Base-by-base conservation (phyloP, 352 stramenopile genomes). In the Phytopythium delawarense region DNA sequence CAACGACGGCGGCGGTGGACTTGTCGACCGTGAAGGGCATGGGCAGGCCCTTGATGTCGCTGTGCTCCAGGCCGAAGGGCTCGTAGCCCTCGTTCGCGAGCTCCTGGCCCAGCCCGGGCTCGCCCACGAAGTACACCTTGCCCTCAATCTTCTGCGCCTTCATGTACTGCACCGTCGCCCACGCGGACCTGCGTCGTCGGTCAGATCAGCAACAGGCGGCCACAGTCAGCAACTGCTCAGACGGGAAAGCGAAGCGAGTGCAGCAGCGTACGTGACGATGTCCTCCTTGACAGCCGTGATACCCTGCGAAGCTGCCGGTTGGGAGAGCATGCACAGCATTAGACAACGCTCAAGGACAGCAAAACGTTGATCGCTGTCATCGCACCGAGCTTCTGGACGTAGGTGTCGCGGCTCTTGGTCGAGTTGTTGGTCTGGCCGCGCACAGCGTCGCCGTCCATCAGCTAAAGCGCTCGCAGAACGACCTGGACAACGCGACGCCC, bases 101-200 rank as follows among this genome's bases (percentile, higher is more conserved):
- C 69, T 94, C 86, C 30, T 87, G 70, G 49, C 75, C 71, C 13
- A 94, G 70, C 28, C 86, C 86, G 0, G 62, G 67, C 63, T 94
- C 86, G n/a, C 86, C 86, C n/a, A 94, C 80, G 53, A 88, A 76
- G 67, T 94, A 94, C 35, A 94, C 81, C 59, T 92, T 94, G 66
- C 86, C 80, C 57, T 78, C 59, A 59, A 91, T 84, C 46, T 87
- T 77, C 57, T 89, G 64, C 34, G 88, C 66, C 69, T 91, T 91
- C 76, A 92, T 85, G 71, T 92, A 92, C 74, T 81, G 68, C 51
- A 74, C 86, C 21, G 83, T 92, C 55, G 86, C 86, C 78, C 79
- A 94, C 39, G 86, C 83, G n/a, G 86, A 94, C 34, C 83, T 92
- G 48, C 16, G 37, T 48, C 15, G n/a, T 20, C 2, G 42, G 16